Base-by-base conservation (phyloP, 116 monocot species). In the Dioscorea cayenensis region DNA sequence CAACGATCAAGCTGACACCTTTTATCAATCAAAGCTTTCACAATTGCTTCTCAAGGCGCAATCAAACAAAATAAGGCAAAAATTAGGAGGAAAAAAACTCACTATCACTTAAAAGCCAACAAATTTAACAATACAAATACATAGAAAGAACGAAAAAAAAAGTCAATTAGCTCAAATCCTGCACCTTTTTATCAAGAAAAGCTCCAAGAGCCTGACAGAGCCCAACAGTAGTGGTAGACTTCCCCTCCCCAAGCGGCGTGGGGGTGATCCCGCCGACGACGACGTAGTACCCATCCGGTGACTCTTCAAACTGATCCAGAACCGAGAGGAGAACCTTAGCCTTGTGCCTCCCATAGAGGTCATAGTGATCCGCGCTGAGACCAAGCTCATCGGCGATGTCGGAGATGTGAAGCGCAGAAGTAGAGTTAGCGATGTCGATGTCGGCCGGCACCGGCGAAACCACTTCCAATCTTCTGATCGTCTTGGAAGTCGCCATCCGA, bases 201-300 rank as follows among this genome's bases (percentile, higher is more conserved):
- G 97, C 90, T 4, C 97, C 97, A 18, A 97, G 80, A 49, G 97
- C 97, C 60, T 93, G 97, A 76, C 93, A 97, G 18, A 97, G 84
- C 13, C 97, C 97, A 4, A 97, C 93, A 0, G 97, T 97, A 11
- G 97, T 97, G 17, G 93, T 97, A 3, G 90, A 90, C 73, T 97
- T 97, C 48, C 97, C 97, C 65, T 97, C 97, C 43, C 97, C 97
- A 11, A 97, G 90, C n/a, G 97, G 97, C 62, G 97, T 97, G 12
- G 97, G 97, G 25, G 93, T 97, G 76, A 97, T 93, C 49, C 97
- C 97, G 6, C 93, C 97, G 25, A 97, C 93, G 16, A 97, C 97
- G 51, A 97, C 97, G 49, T 93, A 97, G 67, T 82, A 90, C 71
- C 97, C 93, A 74, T 97, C 81, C 6, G 66, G 86, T 35, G 78